Conservation (phyloP, 306 rosid genomes). For the Lagenaria siceraria region DNA sequence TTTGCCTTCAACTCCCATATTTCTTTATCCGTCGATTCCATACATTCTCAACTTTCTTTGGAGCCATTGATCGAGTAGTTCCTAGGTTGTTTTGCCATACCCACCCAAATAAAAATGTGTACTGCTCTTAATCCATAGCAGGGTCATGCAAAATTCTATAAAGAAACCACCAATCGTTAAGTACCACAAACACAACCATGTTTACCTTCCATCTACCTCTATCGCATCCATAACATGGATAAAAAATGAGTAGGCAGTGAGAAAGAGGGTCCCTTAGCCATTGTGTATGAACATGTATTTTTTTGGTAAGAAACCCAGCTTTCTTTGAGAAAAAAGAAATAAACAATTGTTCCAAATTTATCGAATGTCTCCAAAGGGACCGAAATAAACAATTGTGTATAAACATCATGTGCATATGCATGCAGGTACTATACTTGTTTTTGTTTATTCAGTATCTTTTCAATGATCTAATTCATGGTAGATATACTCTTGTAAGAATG, state of each 20-base stretch:
- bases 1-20: no score
- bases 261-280: neutral
- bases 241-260: neutral
- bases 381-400: no score
- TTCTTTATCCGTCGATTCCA: no score
- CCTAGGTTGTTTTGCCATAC: no score
- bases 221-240: neutral
- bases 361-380: no score
- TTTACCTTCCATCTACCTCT: neutral
- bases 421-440: neutral
- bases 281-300: neutral
- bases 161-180: neutral
- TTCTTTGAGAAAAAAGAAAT: no score
- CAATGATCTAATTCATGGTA: neutral
- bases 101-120: no score
- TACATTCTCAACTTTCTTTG: no score
- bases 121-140: neutral
- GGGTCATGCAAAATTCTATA: neutral
- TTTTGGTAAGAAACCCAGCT: no score
- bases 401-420: neutral
- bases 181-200: neutral
- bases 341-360: no score
- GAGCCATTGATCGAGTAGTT: no score
- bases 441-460: neutral
- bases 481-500: neutral